Evolutionary conservation across 306 rosid species (phyloP).

Genomic region (Erythrophleum fordii): DNA sequence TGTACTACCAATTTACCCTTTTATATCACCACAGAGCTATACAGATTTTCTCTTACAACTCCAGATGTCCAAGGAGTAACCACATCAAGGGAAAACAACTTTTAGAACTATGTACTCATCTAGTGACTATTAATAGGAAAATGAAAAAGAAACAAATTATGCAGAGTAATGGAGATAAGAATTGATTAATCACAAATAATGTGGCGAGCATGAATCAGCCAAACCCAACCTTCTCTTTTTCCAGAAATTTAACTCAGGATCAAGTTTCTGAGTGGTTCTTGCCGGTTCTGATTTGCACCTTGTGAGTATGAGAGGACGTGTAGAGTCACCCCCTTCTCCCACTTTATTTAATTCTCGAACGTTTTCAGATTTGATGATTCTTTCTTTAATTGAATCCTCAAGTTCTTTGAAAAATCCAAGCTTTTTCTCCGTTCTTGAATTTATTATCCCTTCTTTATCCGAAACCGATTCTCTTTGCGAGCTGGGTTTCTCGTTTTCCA

Average conservation of each 20-base stretch:
- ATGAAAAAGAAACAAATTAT: neutral
- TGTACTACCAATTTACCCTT: neutral
- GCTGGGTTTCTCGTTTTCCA: constrained; percentile 31
- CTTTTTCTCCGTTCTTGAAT: constrained; percentile 41
- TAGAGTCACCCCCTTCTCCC: constrained; percentile 27
- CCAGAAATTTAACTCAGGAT: constrained; percentile 59
- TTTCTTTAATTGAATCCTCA: constrained; percentile 39
- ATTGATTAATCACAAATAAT: constrained; percentile 53
- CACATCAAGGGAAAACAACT: neutral
- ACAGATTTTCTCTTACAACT: constrained; percentile 43
- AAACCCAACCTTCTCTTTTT: constrained; percentile 56
- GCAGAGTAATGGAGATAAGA: constrained; percentile 1
- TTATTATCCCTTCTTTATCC: constrained; percentile 37
- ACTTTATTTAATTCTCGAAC: constrained; percentile 31
- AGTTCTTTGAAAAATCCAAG: constrained; percentile 37
- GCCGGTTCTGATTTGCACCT: constrained; percentile 96
- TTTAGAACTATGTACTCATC: neutral
- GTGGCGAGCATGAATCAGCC: constrained; percentile 47
- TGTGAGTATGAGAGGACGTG: constrained; percentile 59
- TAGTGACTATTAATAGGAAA: neutral
- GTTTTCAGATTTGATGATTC: constrained; percentile 43
- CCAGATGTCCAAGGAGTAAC: constrained; percentile 35
- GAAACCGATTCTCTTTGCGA: constrained; percentile 44
- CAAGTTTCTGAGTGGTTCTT: constrained; percentile 55
- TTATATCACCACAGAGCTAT: constrained; percentile 33